Evolutionary conservation across 2,329 filamentous ascomycete genomes (phyloP), one percentile per base, ranked within the genome.

Genomic region (Ceratocystis smalleyi): DNA sequence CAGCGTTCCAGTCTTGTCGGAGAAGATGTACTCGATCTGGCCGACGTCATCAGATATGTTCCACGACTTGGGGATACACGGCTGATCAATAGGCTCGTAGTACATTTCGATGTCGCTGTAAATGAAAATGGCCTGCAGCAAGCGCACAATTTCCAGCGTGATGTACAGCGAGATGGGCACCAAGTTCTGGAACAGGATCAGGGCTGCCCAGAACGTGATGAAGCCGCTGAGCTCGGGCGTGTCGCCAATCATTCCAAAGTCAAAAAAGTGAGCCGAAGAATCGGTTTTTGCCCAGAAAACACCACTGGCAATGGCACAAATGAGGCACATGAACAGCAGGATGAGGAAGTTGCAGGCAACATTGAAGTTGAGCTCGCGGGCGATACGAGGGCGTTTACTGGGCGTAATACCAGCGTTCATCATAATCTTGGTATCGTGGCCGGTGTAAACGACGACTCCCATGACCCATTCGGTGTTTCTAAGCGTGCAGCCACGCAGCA

Each of bases 11-110:
- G 92, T 97, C 78, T 97, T 97, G 78, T 97, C 92, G 0, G 91
- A 96, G 75, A 99, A 99, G 69, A 99, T 96, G 77, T 97, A 99
- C 75, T 97, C 94, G 68, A 99, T 96, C 75, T 99, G 94, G 12
- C 94, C 94, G 59, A 99, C 80, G 70, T 99, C 95, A 72, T 99
- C 94, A 0, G 92, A 97, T 61, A 99, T 97, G 72, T 97, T 99
- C 94, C 94, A 99, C 0, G 91, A 91, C 72, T 97, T 97, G 4
- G 95, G 94, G 10, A 95, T 90, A 72, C 95, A 99, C 1, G 92
- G 91, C 71, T 96, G 91, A 71, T 96, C 91, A 68, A 96, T 84
- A 70, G 84, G 85, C 65, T 94, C 94, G 76, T 99, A 96, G 75
- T 97, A 99, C 95, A 99, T 99, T 72, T 87, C 84, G 3, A 89